Evolutionary conservation across 1,139 yeast genomes (phyloP), one percentile per base, ranked within the genome.

Genomic region (Scheffersomyces quercinus): DNA sequence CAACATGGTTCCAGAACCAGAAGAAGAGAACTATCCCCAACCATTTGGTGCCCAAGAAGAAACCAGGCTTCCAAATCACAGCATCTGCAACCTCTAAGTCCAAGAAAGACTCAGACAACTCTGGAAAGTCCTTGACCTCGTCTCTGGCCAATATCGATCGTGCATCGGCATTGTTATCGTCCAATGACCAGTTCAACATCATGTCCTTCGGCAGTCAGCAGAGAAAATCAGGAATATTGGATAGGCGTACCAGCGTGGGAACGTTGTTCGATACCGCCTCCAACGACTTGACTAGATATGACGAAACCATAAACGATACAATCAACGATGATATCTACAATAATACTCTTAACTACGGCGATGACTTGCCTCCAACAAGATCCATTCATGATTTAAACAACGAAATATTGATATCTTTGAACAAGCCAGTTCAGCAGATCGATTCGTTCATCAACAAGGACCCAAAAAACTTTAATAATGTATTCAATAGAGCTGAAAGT

Each of bases 21-120:
- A 77, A 76, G 48, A 79, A 77, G 50, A 69, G 88, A 50, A 71
- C 78, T 1, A 79, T 82, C 37, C 88, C 89, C 14, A 83, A 73
- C 47, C 80, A 75, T 49, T 62, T 75, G 42, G 73, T 70, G 5
- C 74, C 78, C 8, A 71, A 69, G 50, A 65, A 70, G 50, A 72
- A 73, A 44, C 63, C 74, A 3, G 75, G 74, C 5, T 73, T 74
- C 54, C 78, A 70, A 42, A 57, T 73, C 24, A 51, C 65, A 11
- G 43, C 63, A 5, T 42, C 60, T 5, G 46, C 67, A 1, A 47
- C 62, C 5, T 47, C 60, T 14, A 59, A 52, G 41, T 54, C 54
- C 37, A 59, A 58, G 36, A 53, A 55, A 37, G 44, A 45, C 29
- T 31, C 43, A 34, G 32, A 39, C 30, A 13, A 28, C 44, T 16